These are phyloP conservation scores for Taxillus chinensis DNA, from an alignment of 164 flowering plant genomes.

Conservation along the genomic window DNA sequence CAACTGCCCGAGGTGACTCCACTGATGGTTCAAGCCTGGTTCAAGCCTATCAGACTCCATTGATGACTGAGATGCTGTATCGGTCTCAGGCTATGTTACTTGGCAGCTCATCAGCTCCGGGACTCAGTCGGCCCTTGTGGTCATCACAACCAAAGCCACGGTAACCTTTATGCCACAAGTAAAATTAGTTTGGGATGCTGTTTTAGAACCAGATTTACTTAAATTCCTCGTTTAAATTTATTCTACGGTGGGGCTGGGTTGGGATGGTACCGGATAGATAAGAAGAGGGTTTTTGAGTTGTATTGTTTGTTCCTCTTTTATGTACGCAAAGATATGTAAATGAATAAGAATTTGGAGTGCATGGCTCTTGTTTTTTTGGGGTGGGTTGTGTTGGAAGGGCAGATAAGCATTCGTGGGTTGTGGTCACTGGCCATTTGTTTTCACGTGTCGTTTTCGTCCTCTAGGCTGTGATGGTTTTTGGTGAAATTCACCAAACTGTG, in stretches of 20 bases:
- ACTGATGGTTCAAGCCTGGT: slow-evolving; percentile 37
- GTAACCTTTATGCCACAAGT: slow-evolving; percentile 5
- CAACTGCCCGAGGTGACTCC: slow-evolving; percentile 66
- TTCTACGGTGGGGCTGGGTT: background rate
- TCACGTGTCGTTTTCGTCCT: background rate
- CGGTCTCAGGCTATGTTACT: slow-evolving; percentile 43
- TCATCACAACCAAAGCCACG: slow-evolving; percentile 27
- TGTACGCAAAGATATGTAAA: slow-evolving; percentile 11
- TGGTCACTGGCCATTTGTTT: background rate
- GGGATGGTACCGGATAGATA: slow-evolving; percentile 8
- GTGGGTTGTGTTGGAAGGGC: background rate
- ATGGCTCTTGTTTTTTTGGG: background rate
- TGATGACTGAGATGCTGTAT: slow-evolving; percentile 56
- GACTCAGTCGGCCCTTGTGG: slow-evolving; percentile 18
- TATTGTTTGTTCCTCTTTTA: slow-evolving; percentile 7
- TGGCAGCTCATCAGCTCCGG: slow-evolving; percentile 29
- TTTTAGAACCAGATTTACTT: background rate
- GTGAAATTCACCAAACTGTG: too few species aligned
- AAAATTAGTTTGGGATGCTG: background rate
- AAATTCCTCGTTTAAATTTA: background rate
- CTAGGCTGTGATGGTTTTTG: too few species aligned
- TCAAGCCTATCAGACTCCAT: slow-evolving; percentile 53
- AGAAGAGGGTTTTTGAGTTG: slow-evolving; percentile 1
- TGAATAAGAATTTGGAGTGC: slow-evolving; percentile 20
- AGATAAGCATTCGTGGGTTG: too few species aligned